Evolutionary conservation across 2,329 filamentous ascomycete genomes (phyloP).

Genomic region (Sclerotinia borealis): DNA sequence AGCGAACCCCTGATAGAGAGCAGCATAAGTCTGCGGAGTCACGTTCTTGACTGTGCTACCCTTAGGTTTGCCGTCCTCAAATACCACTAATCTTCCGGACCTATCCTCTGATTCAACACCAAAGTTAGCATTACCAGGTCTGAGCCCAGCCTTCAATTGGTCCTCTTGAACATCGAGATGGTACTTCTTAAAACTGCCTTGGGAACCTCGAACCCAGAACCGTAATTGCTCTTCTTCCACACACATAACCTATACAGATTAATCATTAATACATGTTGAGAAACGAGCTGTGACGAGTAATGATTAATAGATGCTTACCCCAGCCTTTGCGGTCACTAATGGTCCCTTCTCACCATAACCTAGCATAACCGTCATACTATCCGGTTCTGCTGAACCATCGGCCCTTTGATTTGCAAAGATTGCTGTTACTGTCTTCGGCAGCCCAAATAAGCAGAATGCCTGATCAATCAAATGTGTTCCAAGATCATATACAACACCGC

Average conservation of each 20-base stretch:
- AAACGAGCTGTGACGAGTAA: not conserved
- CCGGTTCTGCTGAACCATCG: conserved; percentile 44
- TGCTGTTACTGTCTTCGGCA: conserved; percentile 60
- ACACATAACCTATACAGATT: conserved; percentile 45
- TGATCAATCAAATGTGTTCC: conserved; percentile 75
- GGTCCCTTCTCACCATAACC: conserved; percentile 54
- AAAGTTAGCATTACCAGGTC: conserved; percentile 56
- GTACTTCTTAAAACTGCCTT: conserved; percentile 68
- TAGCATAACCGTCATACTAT: conserved; percentile 58
- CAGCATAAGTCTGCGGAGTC: conserved; percentile 59
- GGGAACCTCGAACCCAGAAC: conserved; percentile 71
- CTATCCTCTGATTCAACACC: conserved; percentile 55
- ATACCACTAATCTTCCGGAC: conserved; percentile 53
- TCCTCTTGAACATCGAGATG: conserved; percentile 70
- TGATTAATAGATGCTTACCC: conserved; percentile 29
- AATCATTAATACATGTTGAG: not conserved
- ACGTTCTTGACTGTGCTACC: conserved; percentile 49
- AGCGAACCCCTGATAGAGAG: conserved; percentile 56
- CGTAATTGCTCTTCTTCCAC: conserved; percentile 63
- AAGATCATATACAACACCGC: conserved; percentile 66
- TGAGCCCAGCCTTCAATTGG: conserved; percentile 59
- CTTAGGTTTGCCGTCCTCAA: conserved; percentile 43
- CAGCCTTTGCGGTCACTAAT: conserved; percentile 63
- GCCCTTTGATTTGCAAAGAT: conserved; percentile 62
- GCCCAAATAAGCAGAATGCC: conserved; percentile 62